Conservation (phyloP, 768 basidiomycete genomes). For the Lenzites betulinus region DNA sequence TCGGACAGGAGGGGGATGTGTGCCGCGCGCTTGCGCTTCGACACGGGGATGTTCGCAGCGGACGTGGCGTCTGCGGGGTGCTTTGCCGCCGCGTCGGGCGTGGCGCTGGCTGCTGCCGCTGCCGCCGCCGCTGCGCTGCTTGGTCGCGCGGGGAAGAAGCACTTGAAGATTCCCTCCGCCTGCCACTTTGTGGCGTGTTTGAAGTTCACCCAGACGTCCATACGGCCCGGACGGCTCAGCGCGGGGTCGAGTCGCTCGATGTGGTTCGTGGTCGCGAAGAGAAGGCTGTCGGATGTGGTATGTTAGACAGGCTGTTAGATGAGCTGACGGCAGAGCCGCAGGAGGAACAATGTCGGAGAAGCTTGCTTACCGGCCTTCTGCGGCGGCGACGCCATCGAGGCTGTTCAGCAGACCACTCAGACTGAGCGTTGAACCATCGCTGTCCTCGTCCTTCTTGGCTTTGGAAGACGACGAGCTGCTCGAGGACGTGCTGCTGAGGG, state of each 20-base stretch:
- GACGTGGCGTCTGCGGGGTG: constrained; percentile 22
- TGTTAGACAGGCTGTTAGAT: constrained; percentile 1
- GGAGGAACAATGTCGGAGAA: not conserved
- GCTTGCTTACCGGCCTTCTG: constrained; percentile 74
- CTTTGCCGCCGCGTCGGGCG: not conserved
- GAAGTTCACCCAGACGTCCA: constrained; percentile 94
- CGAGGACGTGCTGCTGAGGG: constrained; percentile 48
- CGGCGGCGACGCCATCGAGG: constrained; percentile 83
- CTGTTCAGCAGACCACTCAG: constrained; percentile 85
- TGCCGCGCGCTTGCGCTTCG: constrained; percentile 72
- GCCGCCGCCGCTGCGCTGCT: constrained; percentile 28
- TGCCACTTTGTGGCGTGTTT: constrained; percentile 91
- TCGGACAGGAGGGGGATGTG: constrained; percentile 75
- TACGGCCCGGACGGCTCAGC: constrained; percentile 83
- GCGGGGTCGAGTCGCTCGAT: constrained; percentile 92
- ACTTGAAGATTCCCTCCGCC: constrained; percentile 91
- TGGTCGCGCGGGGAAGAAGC: constrained; percentile 81
- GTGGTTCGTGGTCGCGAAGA: constrained; percentile 94
- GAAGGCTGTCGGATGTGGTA: constrained; percentile 47
- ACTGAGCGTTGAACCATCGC: constrained; percentile 81
- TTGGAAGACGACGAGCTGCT: constrained; percentile 40
- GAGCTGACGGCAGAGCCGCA: not conserved
- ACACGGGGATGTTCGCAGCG: constrained; percentile 65
- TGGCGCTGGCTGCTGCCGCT: constrained; percentile 14
- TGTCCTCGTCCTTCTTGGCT: constrained; percentile 42